Percentiles rank a stretch among this genome's conserved stretches.
These are phyloP conservation scores for Kalanchoe fedtschenkoi DNA, from an alignment of 164 flowering plant genomes.

Conservation along the genomic window DNA sequence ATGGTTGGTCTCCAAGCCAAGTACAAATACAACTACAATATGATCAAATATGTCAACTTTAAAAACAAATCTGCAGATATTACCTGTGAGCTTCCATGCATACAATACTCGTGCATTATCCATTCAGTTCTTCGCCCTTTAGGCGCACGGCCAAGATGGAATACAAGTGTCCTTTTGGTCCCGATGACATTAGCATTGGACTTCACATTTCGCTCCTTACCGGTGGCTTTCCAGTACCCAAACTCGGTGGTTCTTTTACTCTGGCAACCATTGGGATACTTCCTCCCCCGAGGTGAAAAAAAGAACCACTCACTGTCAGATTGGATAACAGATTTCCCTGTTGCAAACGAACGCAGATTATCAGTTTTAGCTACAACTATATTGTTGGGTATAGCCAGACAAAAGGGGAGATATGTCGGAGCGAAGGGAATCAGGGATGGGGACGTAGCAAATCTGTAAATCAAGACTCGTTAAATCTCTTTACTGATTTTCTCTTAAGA, in stretches of 20 bases:
- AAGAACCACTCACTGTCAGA: conserved; percentile 85
- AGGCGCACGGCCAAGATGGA: conserved; percentile 75
- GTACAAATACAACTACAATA: not conserved
- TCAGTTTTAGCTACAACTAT: not conserved
- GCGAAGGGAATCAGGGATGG: too few relatives aligned
- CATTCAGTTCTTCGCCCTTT: conserved; percentile 78
- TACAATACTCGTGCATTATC: conserved; percentile 82
- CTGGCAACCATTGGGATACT: conserved; percentile 76
- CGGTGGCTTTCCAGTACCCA: conserved; percentile 87
- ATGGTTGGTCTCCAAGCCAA: too few relatives aligned
- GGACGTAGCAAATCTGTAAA: too few relatives aligned
- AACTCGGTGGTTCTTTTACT: conserved; percentile 58
- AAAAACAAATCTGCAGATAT: not conserved
- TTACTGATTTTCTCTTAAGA: too few relatives aligned
- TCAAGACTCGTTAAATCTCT: too few relatives aligned
- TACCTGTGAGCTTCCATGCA: conserved; percentile 36
- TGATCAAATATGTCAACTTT: not conserved
- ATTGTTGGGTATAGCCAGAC: too few relatives aligned
- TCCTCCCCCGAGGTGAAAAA: conserved; percentile 64
- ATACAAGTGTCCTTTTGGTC: conserved; percentile 79
- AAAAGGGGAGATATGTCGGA: too few relatives aligned
- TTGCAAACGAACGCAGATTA: not conserved
- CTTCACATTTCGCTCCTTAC: conserved; percentile 65
- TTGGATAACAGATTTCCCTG: conserved; percentile 51
- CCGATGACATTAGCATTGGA: conserved; percentile 45